A percentile compares a stretch with the other conserved stretches of the same genome.
These are phyloP conservation scores for Tulasnella sp. DNA, from an alignment of 768 basidiomycete genomes.

Conservation along the genomic window DNA sequence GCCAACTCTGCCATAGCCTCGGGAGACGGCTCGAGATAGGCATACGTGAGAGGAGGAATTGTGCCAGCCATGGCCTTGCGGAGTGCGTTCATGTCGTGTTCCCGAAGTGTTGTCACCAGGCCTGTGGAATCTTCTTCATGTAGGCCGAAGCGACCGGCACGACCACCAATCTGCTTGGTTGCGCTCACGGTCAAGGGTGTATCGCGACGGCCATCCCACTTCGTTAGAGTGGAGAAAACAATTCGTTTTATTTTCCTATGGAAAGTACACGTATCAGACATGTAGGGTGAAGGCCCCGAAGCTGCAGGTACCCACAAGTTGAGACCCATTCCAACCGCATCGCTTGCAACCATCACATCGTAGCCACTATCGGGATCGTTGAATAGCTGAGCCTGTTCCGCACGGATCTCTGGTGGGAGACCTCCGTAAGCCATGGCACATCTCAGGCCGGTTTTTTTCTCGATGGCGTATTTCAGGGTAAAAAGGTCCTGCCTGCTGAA, in stretches of 20 bases:
- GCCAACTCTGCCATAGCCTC: constrained; percentile 41
- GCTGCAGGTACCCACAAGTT: constrained; percentile 70
- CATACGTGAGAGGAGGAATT: constrained; percentile 56
- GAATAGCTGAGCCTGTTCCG: constrained; percentile 90
- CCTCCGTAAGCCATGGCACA: constrained; percentile 94
- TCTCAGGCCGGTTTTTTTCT: constrained; percentile 68
- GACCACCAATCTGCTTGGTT: constrained; percentile 92
- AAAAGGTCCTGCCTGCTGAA: constrained; percentile 82
- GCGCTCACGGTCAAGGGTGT: constrained; percentile 66
- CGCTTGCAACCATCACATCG: constrained; percentile 90
- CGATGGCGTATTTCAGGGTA: constrained; percentile 69
- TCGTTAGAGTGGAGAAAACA: constrained; percentile 71
- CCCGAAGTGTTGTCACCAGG: constrained; percentile 70
- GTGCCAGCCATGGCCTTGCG: constrained; percentile 57
- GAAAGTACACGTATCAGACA: constrained; percentile 27
- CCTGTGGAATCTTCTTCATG: constrained; percentile 60
- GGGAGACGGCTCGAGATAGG: constrained; percentile 50
- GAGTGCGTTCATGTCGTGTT: constrained; percentile 65
- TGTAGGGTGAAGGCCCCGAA: neutral
- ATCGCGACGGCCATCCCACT: constrained; percentile 59
- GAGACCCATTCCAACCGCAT: constrained; percentile 96
- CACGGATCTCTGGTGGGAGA: constrained; percentile 87
- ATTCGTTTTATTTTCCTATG: constrained; percentile 87
- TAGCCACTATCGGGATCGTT: constrained; percentile 82
- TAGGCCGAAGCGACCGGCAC: constrained; percentile 87